phyloP scores from a whole-genome alignment of 441 rosid genomes.

The Croton setiger region DNA sequence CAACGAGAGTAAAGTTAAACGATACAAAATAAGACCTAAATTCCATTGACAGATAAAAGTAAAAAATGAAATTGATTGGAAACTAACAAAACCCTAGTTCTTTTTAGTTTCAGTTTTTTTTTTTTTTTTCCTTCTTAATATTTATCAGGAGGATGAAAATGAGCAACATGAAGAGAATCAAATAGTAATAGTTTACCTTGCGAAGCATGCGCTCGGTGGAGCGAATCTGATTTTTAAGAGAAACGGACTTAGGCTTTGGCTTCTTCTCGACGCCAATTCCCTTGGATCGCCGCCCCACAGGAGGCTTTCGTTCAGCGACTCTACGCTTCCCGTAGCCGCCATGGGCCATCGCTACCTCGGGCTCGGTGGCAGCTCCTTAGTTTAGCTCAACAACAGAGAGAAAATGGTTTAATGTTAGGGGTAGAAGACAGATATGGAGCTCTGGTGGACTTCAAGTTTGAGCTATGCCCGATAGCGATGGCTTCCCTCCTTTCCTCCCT shows the following conservation, averaged over 20 bases:
- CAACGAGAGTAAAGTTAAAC: no score
- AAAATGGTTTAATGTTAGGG: neutral
- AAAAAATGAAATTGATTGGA: neutral
- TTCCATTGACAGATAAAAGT: neutral
- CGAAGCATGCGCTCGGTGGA: slow-evolving; percentile 91
- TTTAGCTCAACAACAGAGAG: neutral
- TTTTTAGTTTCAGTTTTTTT: neutral
- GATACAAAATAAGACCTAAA: neutral
- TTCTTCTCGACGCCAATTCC: slow-evolving; percentile 63
- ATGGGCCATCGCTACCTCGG: slow-evolving; percentile 60
- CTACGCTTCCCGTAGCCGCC: slow-evolving; percentile 84
- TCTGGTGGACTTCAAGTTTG: slow-evolving; percentile 6
- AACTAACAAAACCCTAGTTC: slow-evolving; percentile 13
- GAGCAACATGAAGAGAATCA: neutral
- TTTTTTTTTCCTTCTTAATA: no score
- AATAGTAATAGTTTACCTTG: slow-evolving; percentile 38
- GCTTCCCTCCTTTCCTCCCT: neutral
- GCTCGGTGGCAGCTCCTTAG: neutral
- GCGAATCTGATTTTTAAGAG: slow-evolving; percentile 90
- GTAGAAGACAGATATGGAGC: neutral
- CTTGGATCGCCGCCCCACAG: slow-evolving; percentile 64
- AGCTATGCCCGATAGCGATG: slow-evolving; percentile 3
- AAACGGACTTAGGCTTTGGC: slow-evolving; percentile 58
- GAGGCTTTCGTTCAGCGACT: slow-evolving; percentile 60
- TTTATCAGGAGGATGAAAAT: neutral